Evolutionary conservation across 495 filamentous ascomycete species (phyloP).

Genomic region (Halenospora varia): DNA sequence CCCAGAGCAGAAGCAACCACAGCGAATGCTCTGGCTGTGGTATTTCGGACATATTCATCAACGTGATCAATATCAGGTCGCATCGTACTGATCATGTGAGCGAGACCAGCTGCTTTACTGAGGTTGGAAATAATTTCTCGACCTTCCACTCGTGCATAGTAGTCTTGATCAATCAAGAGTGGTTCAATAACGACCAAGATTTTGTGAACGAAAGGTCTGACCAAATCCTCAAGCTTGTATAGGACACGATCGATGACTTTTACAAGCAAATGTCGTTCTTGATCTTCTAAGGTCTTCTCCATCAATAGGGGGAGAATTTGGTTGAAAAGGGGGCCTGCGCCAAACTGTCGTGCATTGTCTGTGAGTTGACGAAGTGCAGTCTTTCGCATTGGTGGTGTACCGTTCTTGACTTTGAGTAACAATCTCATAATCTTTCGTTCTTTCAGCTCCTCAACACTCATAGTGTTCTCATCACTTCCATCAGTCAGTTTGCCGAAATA

Average conservation of each 20-base stretch:
- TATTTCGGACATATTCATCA: slow-evolving; percentile 99
- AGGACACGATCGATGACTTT: slow-evolving; percentile 99
- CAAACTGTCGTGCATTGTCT: slow-evolving; percentile 96
- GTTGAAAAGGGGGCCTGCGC: slow-evolving; percentile 91
- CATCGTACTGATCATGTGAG: slow-evolving; percentile 99
- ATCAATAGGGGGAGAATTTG: slow-evolving; percentile 96
- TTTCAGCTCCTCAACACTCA: slow-evolving; percentile 93
- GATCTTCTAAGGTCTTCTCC: slow-evolving; percentile 98
- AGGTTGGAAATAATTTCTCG: slow-evolving; percentile 98
- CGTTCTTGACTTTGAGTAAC: slow-evolving; percentile 98
- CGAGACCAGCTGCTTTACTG: slow-evolving; percentile 92
- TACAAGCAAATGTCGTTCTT: slow-evolving; percentile 96
- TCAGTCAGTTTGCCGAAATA: slow-evolving; percentile 99
- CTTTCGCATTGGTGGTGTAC: slow-evolving; percentile 98
- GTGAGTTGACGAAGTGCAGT: slow-evolving; percentile 97
- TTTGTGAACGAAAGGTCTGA: slow-evolving; percentile 95
- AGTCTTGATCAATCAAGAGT: slow-evolving; percentile 97
- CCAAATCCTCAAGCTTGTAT: slow-evolving; percentile 97
- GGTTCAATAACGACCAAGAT: slow-evolving; percentile 99
- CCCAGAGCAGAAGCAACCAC: slow-evolving; percentile 96
- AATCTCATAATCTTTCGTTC: slow-evolving; percentile 98
- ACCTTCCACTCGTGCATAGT: slow-evolving; percentile 97
- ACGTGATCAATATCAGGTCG: slow-evolving; percentile 97
- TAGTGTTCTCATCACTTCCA: slow-evolving; percentile 83
- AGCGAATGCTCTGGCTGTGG: slow-evolving; percentile 94